Evolutionary conservation across 768 basidiomycete genomes (phyloP), one percentile per base, ranked within the genome.

Genomic region (Calocybe cyanea): DNA sequence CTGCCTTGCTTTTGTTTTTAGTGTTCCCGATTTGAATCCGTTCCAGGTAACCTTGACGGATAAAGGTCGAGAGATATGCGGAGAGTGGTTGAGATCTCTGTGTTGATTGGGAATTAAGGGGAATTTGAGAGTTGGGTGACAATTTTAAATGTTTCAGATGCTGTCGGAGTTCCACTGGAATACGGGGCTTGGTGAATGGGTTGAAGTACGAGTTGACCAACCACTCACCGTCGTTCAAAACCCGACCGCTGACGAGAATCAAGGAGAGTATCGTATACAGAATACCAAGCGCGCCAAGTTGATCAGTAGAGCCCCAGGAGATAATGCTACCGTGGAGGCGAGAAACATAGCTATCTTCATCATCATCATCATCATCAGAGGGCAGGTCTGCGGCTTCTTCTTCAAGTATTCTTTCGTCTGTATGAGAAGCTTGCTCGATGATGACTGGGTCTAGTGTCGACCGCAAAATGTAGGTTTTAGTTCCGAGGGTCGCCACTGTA

Each of bases 391-490:
- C 63, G 8, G 61, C 65, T 44, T 77, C 75, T 11, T 70, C 70
- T 17, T 77, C 75, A 0, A 73, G 64, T 30, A 81, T 72, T 40
- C 78, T 71, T 39, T 76, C 75, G 51, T 81, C 76, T 0, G 78
- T 73, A 13, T 73, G 56, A 2, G 77, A 71, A 0, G 88, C 81
- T 23, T 72, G 66, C 45, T 79, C 77, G 41, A 93, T 79, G 42
- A 95, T 66, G 10, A 61, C 51, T 0, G 78, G 63, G 44, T 89
- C 68, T 13, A 96, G 74, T 1, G 61, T 68, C 1, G 92, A 93
- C 37, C 92, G 85, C 14, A 96, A 70, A 35, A 94, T 87, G 60
- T 87, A 98, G 5, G 81, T 80, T 57, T 89, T 92, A 1, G 87
- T 81, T 1, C 86, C 80, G 2, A 73, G 57, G 4, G 78, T 67